Percentiles rank a stretch among this genome's conserved stretches.
These are phyloP conservation scores for Limonium bicolor DNA, from an alignment of 148 eudicot genomes.

Conservation along the genomic window DNA sequence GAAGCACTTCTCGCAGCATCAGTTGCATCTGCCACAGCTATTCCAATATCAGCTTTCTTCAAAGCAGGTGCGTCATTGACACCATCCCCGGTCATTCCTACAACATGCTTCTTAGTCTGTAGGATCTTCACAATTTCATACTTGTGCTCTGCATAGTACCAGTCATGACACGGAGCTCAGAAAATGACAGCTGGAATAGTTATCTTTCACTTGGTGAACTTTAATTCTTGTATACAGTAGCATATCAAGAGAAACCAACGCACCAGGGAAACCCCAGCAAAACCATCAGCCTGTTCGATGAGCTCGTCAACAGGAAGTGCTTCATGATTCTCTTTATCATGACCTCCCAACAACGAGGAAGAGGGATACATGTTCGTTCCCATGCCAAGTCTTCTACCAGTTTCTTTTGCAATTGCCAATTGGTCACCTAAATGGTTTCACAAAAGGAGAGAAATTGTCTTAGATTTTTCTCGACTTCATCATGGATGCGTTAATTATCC, in stretches of 20 bases:
- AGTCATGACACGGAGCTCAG: no score
- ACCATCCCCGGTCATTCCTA: conserved; percentile 38
- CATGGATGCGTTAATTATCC: neutral
- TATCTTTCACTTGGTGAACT: no score
- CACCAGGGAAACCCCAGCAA: conserved; percentile 62
- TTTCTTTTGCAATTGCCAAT: conserved; percentile 51
- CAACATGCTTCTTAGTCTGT: conserved; percentile 28
- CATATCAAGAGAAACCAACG: no score
- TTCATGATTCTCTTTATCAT: conserved; percentile 23
- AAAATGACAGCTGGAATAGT: no score
- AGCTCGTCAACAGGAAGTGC: conserved; percentile 40
- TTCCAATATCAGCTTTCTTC: conserved; percentile 26
- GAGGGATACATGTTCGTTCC: conserved; percentile 54
- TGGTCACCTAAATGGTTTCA: conserved; percentile 27
- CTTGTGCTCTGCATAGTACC: conserved; percentile 31
- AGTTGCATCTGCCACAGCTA: conserved; percentile 17
- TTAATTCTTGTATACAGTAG: no score
- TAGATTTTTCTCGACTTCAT: neutral
- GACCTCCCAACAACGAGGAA: conserved; percentile 37
- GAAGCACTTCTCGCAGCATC: conserved; percentile 12
- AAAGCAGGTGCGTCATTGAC: conserved; percentile 28
- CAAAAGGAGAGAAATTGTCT: neutral
- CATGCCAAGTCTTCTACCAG: conserved; percentile 56
- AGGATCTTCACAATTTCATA: conserved; percentile 30
- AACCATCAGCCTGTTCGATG: conserved; percentile 47